Base-by-base conservation (phyloP, 1,139 yeast genomes). In the Suhomyces ambrosiae region DNA sequence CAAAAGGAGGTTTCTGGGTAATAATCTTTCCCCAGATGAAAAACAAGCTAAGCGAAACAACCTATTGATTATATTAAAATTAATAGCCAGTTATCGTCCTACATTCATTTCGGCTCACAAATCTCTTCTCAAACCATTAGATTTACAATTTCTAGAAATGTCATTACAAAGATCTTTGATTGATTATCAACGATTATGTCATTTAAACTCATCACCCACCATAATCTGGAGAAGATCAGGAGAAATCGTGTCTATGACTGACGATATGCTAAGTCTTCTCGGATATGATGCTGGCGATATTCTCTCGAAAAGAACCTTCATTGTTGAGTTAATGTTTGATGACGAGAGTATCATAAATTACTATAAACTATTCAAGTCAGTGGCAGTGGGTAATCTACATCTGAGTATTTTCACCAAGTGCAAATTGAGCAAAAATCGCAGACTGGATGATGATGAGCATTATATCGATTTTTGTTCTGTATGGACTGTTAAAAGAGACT, bases 181-280 rank as follows among this genome's bases (percentile, higher is more conserved):
- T 12, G 89, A 83, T 51, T 80, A 80, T 50, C 89, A 84, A 54
- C 57, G 74, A 31, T 65, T 79, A 16, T 76, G 80, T 23, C 77
- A 82, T 17, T 56, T 76, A 46, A 74, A 77, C 38, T 74, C 80
- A 27, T 76, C 84, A 1, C 90, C 90, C 2, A 80, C 88, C 3
- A 79, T 83, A 8, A 82, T 83, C 46, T 84, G 90, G 90, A 68
- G 90, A 50, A 65, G 90, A 30, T 81, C 90, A 0, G 89, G 90
- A 5, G 90, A 84, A 53, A 79, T 84, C 27, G 86, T 82, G 8
- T 82, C 82, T 11, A 74, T 82, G 17, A 80, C 86, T 6, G 80
- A 81, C 44, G 89, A 83, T 49, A 71, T 83, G 50, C 71, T 81
- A 12, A 75, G 80, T 11, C 61, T 84, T 44, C 71, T 86, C n/a